Evolutionary conservation across 2,329 filamentous ascomycete genomes (phyloP), one percentile per base, ranked within the genome.

Genomic region (Xylariales sp.): DNA sequence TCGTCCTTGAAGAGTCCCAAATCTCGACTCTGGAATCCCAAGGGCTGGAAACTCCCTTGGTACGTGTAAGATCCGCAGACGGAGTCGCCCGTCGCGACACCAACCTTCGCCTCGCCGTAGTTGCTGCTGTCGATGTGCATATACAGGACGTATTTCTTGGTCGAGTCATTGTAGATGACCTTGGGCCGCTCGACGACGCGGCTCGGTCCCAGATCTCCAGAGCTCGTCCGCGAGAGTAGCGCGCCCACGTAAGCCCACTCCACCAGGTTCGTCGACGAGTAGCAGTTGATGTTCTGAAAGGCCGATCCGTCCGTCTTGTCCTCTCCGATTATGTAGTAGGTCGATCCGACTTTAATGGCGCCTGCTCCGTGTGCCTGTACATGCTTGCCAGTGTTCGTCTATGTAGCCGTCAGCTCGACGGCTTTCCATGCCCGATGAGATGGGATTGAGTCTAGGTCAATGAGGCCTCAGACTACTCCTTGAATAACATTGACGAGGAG

Each of bases 271-370:
- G 81, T 82, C 14, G 87, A 90, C 0, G 86, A 87, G 77, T 91
- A 92, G 78, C 90, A 92, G 76, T 91, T 91, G 71, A 92, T 81
- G 59, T 88, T 88, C 66, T 87, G 85, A 76, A 91, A 92, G 0
- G 81, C 78, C 0, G 81, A 84, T 30, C 89, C 88, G n/a, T 85
- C 79, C 1, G 87, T 86, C 76, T 92, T 91, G 79, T 92, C 90
- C 76, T 92, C 90, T 16, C 90, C 90, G 41, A 91, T 86, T 79
- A 89, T 84, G 79, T 92, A 92, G 80, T 88, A 92, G 0, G 83
- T 85, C 9, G 80, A 82, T 50, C 83, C 82, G 1, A 86, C 85
- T 71, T 86, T 81, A 73, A 90, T 84, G n/a, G 91, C 82, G 48
- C 89, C 89, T 1, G 85, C 87, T 1, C 89, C 90, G 73, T 91